A percentile compares a stretch with the other conserved stretches of the same genome.
phyloP scores from a whole-genome alignment of 148 eudicot genomes.

The Spergularia marina region DNA sequence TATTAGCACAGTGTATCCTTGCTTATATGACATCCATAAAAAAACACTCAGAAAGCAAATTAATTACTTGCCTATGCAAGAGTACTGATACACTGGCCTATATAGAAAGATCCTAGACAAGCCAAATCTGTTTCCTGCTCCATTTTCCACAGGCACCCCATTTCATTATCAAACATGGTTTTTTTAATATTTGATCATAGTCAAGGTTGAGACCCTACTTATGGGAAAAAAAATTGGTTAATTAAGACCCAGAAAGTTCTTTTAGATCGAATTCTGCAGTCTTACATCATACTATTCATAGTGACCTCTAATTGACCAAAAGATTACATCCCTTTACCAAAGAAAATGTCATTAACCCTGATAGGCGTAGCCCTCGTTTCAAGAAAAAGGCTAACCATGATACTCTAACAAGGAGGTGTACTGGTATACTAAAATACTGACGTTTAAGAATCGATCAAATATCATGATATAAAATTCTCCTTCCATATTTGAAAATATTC shows the following conservation, averaged over 20 bases:
- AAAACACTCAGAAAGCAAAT: background rate
- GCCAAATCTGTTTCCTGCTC: background rate
- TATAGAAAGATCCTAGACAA: background rate
- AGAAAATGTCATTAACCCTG: conserved; percentile 1
- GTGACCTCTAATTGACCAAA: conserved; percentile 2
- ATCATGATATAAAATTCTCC: conserved; percentile 29
- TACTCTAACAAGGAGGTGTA: background rate
- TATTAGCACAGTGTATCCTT: background rate
- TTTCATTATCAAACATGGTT: background rate
- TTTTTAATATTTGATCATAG: background rate
- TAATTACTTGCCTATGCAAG: background rate
- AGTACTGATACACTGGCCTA: background rate
- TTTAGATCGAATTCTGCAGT: background rate
- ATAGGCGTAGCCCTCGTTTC: conserved; percentile 18
- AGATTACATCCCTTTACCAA: background rate
- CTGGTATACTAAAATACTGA: background rate
- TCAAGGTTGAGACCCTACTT: background rate
- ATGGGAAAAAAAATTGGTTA: background rate
- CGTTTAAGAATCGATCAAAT: conserved; percentile 1
- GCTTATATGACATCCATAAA: background rate
- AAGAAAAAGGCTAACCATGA: conserved; percentile 4
- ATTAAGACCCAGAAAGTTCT: background rate
- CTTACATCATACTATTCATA: conserved; percentile 7
- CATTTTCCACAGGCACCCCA: background rate
- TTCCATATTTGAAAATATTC: conserved; percentile 28